Base-by-base conservation (phyloP, 352 stramenopile genomes). In the Phytophthora hybrid region DNA sequence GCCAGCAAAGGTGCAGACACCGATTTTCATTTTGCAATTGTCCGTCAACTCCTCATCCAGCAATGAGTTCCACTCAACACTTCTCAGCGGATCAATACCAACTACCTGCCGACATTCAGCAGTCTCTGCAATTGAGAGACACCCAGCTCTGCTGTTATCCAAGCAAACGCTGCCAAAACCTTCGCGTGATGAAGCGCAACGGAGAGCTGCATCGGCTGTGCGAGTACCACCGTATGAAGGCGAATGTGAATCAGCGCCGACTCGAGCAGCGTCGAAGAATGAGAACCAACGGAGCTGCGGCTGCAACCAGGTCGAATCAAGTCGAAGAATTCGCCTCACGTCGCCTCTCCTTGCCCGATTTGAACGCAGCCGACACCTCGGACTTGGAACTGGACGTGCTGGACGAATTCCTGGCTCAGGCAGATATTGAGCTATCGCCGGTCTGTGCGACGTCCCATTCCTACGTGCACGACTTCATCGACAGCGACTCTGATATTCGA, bases 141-240 rank as follows among this genome's bases (percentile, higher is more conserved):
- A 59, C 59, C 6, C 65, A 71, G 59, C 59, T 62, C 13, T 85
- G 80, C 66, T 67, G 67, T 37, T 84, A 87, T 49, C 64, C 73
- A 21, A 81, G 77, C 66, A 87, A 84, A 47, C 66, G 58, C 8
- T 89, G 82, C 53, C 53, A 74, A 16, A 84, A 87, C 51, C 63
- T 60, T 26, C 79, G 79, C 3, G 77, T 78, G 4, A n/a, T 82
- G 46, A 87, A 89, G 63, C 77, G 76, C 32, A 83, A 79, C 53
- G 79, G 79, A 59, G 65, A 82, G 16, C 66, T 81, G 18, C 81
- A 89, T 56, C 68, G 62, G 44, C 37, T 76, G 29, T 76, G 69
- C 49, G 63, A 76, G 49, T 71, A 71, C 31, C 62, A 76, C 37
- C 69, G 69, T 29, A 41, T 57, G 34, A 76, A 71, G 39, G 69